phyloP scores from a whole-genome alignment of 441 rosid genomes.

The Rhodomyrtus psidioides region DNA sequence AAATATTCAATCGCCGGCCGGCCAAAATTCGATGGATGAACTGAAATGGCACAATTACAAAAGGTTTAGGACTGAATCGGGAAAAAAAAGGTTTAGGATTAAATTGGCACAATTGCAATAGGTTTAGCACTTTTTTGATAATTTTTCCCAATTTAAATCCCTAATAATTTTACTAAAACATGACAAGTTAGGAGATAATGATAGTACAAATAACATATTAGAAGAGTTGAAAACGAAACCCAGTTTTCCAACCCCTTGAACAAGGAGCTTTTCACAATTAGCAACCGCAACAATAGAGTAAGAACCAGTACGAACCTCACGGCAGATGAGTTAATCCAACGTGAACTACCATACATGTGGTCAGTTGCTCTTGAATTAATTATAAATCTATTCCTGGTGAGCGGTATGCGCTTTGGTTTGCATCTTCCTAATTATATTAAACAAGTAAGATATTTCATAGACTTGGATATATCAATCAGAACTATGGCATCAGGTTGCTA shows the following conservation, averaged over 20 bases:
- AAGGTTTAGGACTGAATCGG: too few relatives aligned
- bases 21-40: too few relatives aligned
- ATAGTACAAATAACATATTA: background rate
- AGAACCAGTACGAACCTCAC: background rate
- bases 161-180: too few relatives aligned
- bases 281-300: background rate
- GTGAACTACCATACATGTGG: background rate
- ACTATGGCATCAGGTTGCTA: background rate
- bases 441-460: background rate
- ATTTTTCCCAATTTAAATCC: background rate
- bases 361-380: background rate
- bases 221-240: background rate
- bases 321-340: background rate
- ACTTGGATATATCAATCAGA: background rate
- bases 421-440: background rate
- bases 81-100: too few relatives aligned
- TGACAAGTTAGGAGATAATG: background rate
- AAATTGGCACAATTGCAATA: too few relatives aligned
- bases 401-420: fast-evolving
- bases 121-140: too few relatives aligned
- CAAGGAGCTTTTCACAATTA: background rate
- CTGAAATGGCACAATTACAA: too few relatives aligned
- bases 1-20: too few relatives aligned
- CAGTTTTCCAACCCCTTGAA: background rate
- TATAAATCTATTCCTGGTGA: background rate